Base-by-base conservation (phyloP, 768 basidiomycete species). In the Termitomyces sp. region DNA sequence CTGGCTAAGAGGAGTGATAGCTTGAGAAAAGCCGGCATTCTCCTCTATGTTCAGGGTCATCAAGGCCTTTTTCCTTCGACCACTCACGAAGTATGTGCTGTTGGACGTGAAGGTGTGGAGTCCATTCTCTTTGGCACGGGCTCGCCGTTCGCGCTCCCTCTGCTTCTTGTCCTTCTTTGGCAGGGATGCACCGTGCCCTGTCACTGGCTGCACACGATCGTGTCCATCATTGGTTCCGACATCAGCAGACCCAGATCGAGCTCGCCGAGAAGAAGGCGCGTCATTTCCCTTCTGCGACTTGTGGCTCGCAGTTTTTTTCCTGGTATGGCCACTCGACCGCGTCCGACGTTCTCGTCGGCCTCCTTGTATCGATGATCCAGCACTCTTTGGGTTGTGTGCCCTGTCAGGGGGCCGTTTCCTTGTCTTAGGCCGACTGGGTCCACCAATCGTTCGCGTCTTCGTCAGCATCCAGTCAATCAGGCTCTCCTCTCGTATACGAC, bases 381-480 rank as follows among this genome's bases (percentile, higher is more conserved):
- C 55, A 37, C 27, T 39, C 27, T 53, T 57, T 42, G 26, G 26
- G 34, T 53, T 22, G 27, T 37, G 44, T 39, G 20, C 20, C 32
- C 37, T 42, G 37, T 44, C 51, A 24, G 62, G 33, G 36, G 57
- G 43, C n/a, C 43, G 53, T 33, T 63, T 68, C 51, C 61, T 50
- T 6, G 30, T 45, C 27, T 8, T 68, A 55, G 44, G 57, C 40
- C 53, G 67, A 6, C 36, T 55, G 55, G 62, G 68, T 60, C 57
- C 53, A 16, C 70, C 68, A 4, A 74, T 64, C 55, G 61, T 65
- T 22, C 72, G 70, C 2, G 79, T 78, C 47, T 80, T 75, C 14
- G 75, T 74, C 48, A 91, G 65, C 88, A 91, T 91, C 67, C 83
- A 84, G 62, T 90, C 86, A 47, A 91, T 87, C 52, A 88, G 67